Conservation (phyloP, 1,284 basidiomycete genomes). For the Tylopilus sp. region DNA sequence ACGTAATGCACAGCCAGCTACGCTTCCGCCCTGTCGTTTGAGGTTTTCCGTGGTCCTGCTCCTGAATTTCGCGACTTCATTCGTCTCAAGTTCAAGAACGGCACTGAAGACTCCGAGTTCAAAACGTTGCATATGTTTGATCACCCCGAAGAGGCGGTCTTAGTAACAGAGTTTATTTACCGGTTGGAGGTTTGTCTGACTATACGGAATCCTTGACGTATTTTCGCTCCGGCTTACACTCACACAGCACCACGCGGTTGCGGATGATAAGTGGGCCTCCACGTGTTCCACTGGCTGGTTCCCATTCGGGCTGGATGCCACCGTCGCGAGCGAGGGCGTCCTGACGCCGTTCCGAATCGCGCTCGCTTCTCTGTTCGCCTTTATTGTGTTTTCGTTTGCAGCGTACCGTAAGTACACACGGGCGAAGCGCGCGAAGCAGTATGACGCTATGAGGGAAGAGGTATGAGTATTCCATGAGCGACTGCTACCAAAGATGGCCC, state of each 20-base stretch:
- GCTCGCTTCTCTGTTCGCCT: conserved; percentile 40
- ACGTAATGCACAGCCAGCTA: conserved; percentile 56
- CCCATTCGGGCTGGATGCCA: conserved; percentile 31
- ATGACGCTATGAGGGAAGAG: conserved; percentile 6
- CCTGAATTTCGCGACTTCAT: conserved; percentile 76
- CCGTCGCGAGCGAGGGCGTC: conserved; percentile 19
- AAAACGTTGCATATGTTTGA: conserved; percentile 62
- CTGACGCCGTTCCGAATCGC: conserved; percentile 34
- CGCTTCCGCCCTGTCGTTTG: conserved; percentile 73
- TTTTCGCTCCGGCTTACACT: neutral
- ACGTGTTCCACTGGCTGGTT: conserved; percentile 45
- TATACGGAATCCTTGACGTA: neutral
- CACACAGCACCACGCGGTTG: conserved; percentile 56
- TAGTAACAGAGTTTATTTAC: conserved; percentile 74
- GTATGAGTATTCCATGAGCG: conserved; percentile 9
- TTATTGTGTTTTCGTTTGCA: conserved; percentile 35
- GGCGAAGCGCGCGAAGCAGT: conserved; percentile 8
- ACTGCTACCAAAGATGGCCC: neutral
- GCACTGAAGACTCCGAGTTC: conserved; percentile 53
- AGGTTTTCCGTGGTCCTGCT: conserved; percentile 66
- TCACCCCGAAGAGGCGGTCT: conserved; percentile 56
- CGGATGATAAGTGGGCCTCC: conserved; percentile 60
- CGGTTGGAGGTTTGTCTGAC: conserved; percentile 55
- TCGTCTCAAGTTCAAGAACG: conserved; percentile 82
- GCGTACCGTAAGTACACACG: conserved; percentile 15